Conservation (phyloP, 305 asterid genomes). For the Fraxinus nigra region DNA sequence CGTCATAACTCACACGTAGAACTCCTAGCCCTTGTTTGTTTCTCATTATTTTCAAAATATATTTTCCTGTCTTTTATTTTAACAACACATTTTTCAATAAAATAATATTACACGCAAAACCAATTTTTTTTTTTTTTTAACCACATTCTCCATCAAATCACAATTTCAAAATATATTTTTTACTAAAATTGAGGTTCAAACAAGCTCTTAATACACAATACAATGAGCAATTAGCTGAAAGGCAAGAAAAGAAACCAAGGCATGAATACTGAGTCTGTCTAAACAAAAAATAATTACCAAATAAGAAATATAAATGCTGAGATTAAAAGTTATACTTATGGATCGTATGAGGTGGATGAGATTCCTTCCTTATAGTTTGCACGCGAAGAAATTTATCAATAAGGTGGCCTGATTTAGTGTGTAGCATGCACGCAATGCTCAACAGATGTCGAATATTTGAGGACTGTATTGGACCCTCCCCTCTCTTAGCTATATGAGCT, state of each 20-base stretch:
- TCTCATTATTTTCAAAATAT: too few species aligned
- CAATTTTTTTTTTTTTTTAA: too few species aligned
- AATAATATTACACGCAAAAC: too few species aligned
- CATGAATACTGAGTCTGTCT: background rate
- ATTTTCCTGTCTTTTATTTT: too few species aligned
- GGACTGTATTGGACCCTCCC: constrained; percentile 22
- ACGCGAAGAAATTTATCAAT: background rate
- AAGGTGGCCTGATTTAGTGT: constrained; percentile 10
- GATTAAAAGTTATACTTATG: too few species aligned
- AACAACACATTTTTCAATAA: too few species aligned
- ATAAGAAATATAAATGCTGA: background rate
- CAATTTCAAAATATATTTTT: too few species aligned
- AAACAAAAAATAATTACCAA: background rate
- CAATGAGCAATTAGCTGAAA: background rate
- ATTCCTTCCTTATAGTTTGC: background rate
- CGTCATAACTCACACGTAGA: background rate
- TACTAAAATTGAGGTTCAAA: too few species aligned
- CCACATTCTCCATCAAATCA: too few species aligned
- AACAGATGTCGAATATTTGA: constrained; percentile 27
- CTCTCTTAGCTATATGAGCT: background rate
- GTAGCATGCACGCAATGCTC: constrained; percentile 13
- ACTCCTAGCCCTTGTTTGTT: too few species aligned
- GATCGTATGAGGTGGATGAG: background rate
- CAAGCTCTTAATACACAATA: background rate
- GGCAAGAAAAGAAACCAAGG: background rate